These are phyloP conservation scores for Ensete glaucum DNA, from an alignment of 176 grass and related monocot species.

Conservation along the genomic window DNA sequence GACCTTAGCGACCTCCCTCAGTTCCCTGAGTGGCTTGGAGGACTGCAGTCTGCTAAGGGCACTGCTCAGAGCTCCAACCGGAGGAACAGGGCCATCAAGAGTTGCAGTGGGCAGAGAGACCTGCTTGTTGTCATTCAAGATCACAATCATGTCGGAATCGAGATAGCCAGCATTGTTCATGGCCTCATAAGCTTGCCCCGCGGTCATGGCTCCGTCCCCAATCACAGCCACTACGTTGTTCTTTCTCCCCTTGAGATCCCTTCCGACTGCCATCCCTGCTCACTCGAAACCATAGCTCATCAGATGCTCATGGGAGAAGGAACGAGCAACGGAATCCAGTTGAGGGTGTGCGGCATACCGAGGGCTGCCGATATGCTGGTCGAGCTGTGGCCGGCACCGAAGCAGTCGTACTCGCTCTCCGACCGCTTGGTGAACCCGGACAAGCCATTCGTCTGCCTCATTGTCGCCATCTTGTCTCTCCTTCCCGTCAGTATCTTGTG, in stretches of 20 bases:
- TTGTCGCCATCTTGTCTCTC: constrained; percentile 82
- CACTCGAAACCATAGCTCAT: neutral
- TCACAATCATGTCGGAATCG: constrained; percentile 98
- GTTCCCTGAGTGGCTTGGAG: constrained; percentile 78
- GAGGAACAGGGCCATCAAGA: constrained; percentile 83
- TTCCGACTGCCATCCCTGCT: constrained; percentile 76
- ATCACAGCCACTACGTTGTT: constrained; percentile 96
- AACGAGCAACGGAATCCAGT: no score
- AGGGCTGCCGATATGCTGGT: constrained; percentile 95
- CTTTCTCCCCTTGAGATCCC: constrained; percentile 75
- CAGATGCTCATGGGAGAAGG: neutral
- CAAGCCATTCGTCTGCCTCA: constrained; percentile 86
- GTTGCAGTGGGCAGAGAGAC: constrained; percentile 91
- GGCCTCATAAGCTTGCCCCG: constrained; percentile 95
- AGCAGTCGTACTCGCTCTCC: constrained; percentile 85
- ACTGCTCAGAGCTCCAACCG: constrained; percentile 86
- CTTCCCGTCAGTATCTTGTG: constrained; percentile 98
- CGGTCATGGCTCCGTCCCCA: constrained; percentile 96
- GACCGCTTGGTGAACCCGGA: constrained; percentile 80
- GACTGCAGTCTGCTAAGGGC: constrained; percentile 88
- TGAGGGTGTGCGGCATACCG: constrained; percentile 22
- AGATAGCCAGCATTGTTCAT: constrained; percentile 99
- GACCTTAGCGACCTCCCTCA: constrained; percentile 98
- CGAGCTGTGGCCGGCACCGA: constrained; percentile 95
- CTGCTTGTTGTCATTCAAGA: constrained; percentile 98